Evolutionary conservation across 2,329 filamentous ascomycete genomes (phyloP), one percentile per base, ranked within the genome.

Genomic region (Sporothrix brunneoviolacea): DNA sequence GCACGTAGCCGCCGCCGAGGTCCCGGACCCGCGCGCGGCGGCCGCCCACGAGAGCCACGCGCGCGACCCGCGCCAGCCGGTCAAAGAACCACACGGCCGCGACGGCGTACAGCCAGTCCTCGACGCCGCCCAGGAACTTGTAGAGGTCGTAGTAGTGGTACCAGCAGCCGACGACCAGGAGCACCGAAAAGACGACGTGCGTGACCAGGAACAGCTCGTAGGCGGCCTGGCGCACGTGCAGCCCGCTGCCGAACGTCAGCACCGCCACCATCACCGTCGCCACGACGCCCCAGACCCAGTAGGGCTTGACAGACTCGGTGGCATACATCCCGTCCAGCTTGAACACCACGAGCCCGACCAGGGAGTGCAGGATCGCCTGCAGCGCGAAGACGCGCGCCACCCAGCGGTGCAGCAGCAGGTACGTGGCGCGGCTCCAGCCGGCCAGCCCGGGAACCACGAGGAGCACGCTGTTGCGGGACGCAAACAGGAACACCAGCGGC

Each of bases 351-450:
- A 76, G 62, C 32, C 64, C 67, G 15, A 73, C 58, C n/a, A 71
- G 60, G 1, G 68, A 70, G 60, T 80, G 76, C 0, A 78, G 40
- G 8, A 69, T 58, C 1, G 68, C 71, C 41, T 80, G 67, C 0
- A 76, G 39, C 1, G 68, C 67, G 22, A 64, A 68, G 8, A 78
- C 62, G 19, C 66, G 60, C 1, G 73, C 74, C 1, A 74, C 60
- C 72, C 72, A 77, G 10, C 73, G 65, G 54, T 79, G 75, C 0
- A 77, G 61, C 0, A 77, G 58, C 3, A 77, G 53, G 47, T 66
- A 77, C 0, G 75, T 77, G 0, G 67, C 66, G 53, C 74, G 69
- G 0, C 64, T 69, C 73, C 74, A 77, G 55, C 72, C 67, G 3
- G 75, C 76, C n/a, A n/a, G n/a, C n/a, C n/a, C n/a, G n/a, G n/a